Conservation (phyloP, 1,139 yeast genomes). For the Candida glucosophila region DNA sequence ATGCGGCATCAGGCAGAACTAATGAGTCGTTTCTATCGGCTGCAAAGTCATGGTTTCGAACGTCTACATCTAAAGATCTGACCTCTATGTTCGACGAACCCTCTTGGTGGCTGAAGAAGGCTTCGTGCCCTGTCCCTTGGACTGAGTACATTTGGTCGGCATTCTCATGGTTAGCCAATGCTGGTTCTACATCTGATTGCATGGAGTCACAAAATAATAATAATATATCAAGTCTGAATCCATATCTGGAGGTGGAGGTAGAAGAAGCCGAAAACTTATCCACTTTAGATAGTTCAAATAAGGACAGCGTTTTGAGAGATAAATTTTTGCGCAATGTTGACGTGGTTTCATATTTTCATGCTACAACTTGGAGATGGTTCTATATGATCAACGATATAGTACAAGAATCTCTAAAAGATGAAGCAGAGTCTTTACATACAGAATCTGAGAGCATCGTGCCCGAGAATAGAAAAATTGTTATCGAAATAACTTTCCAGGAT, state of each 20-base stretch:
- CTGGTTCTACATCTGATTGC: constrained; percentile 45
- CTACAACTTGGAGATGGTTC: constrained; percentile 39
- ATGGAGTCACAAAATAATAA: too few relatives aligned
- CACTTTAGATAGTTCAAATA: constrained; percentile 4
- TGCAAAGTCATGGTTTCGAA: constrained; percentile 1
- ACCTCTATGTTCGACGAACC: constrained; percentile 17
- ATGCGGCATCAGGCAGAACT: background rate
- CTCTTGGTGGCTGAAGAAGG: constrained; percentile 35
- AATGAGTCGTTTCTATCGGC: background rate
- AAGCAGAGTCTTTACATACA: constrained; percentile 1
- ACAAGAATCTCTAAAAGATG: constrained; percentile 18
- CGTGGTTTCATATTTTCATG: constrained; percentile 49
- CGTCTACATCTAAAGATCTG: constrained; percentile 1
- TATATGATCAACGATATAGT: constrained; percentile 29
- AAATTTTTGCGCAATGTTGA: constrained; percentile 19
- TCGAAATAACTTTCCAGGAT: constrained; percentile 47
- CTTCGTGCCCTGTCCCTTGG: constrained; percentile 52
- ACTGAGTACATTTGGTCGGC: constrained; percentile 63
- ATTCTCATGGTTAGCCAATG: constrained; percentile 78
- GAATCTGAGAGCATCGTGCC: background rate
- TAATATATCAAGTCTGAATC: too few relatives aligned
- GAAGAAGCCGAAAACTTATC: too few relatives aligned
- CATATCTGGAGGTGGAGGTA: too few relatives aligned
- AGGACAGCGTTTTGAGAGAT: constrained; percentile 3
- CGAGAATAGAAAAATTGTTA: constrained; percentile 8